phyloP scores from a whole-genome alignment of 2,329 filamentous ascomycete species.

The Ophiostoma novo-ulmi region DNA sequence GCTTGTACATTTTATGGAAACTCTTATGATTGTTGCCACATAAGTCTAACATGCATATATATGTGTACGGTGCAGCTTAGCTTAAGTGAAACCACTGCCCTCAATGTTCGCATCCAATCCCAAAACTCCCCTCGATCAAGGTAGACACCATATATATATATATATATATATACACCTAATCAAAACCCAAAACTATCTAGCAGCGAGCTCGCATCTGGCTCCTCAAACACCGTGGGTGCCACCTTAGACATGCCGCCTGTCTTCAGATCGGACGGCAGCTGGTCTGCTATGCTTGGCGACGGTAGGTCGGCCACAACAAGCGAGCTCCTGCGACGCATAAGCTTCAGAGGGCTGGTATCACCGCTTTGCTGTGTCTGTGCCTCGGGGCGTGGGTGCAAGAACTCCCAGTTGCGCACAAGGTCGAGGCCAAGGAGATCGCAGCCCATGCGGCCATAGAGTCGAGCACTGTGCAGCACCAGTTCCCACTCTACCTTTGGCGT shows the following conservation, averaged over 20 bases:
- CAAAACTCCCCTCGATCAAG: not conserved
- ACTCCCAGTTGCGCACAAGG: slow-evolving; percentile 78
- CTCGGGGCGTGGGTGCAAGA: slow-evolving; percentile 49
- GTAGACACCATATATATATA: not conserved
- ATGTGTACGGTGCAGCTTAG: not conserved
- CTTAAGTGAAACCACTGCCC: not conserved
- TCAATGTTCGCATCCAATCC: not conserved
- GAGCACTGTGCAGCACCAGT: slow-evolving; percentile 80
- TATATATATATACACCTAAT: not conserved
- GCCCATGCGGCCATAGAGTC: slow-evolving; percentile 84
- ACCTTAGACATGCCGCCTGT: slow-evolving; percentile 46
- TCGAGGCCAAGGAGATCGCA: slow-evolving; percentile 86
- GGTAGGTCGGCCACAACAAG: slow-evolving; percentile 74
- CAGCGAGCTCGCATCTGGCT: slow-evolving; percentile 84
- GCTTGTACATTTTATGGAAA: not conserved
- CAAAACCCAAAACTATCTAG: slow-evolving; percentile 92
- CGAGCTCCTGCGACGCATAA: slow-evolving; percentile 67
- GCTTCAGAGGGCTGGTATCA: slow-evolving; percentile 47
- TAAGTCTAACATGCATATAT: not conserved
- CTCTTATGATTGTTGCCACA: not conserved
- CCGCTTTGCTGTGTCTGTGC: slow-evolving; percentile 35
- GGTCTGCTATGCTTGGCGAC: slow-evolving; percentile 34
- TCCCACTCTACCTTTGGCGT: slow-evolving; percentile 77
- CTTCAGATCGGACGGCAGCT: slow-evolving; percentile 39
- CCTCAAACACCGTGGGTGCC: slow-evolving; percentile 74